phyloP scores from a whole-genome alignment of 768 basidiomycete genomes.

The Phaeotremella fagi region DNA sequence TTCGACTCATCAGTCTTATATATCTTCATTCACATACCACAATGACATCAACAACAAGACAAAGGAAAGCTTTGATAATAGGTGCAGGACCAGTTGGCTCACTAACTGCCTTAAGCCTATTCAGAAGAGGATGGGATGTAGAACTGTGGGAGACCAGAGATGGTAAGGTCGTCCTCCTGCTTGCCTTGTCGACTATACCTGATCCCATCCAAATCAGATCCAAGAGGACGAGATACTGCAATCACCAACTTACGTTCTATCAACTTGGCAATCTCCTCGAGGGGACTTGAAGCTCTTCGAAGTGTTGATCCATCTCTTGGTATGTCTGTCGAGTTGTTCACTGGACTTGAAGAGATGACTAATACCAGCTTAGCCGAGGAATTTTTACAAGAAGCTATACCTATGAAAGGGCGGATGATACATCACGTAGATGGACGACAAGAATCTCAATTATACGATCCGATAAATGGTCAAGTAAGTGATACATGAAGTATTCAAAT shows the following conservation, averaged over 20 bases:
- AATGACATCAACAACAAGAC: constrained; percentile 8
- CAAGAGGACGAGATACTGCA: constrained; percentile 27
- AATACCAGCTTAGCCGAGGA: constrained; percentile 55
- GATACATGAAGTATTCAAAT: too few species aligned
- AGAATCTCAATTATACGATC: constrained; percentile 81
- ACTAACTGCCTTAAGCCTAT: constrained; percentile 76
- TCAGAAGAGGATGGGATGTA: constrained; percentile 69
- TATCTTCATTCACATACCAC: background rate
- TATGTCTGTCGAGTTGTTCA: constrained; percentile 9
- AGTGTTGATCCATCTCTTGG: constrained; percentile 59
- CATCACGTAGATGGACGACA: constrained; percentile 67
- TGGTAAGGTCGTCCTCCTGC: constrained; percentile 22
- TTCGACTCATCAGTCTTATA: too few species aligned
- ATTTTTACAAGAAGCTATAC: constrained; percentile 74
- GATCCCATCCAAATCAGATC: constrained; percentile 26
- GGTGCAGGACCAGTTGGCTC: constrained; percentile 96
- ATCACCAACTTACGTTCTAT: constrained; percentile 63
- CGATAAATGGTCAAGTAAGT: constrained; percentile 72
- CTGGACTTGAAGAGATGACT: constrained; percentile 47
- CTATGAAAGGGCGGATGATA: constrained; percentile 94
- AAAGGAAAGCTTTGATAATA: constrained; percentile 47
- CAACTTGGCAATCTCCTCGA: constrained; percentile 90
- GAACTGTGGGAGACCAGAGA: constrained; percentile 46
- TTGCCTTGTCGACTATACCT: background rate
- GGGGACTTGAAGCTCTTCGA: constrained; percentile 82